Evolutionary conservation across 768 basidiomycete species (phyloP), one percentile per base, ranked within the genome.

Genomic region (Coprinopsis strossmayeri): DNA sequence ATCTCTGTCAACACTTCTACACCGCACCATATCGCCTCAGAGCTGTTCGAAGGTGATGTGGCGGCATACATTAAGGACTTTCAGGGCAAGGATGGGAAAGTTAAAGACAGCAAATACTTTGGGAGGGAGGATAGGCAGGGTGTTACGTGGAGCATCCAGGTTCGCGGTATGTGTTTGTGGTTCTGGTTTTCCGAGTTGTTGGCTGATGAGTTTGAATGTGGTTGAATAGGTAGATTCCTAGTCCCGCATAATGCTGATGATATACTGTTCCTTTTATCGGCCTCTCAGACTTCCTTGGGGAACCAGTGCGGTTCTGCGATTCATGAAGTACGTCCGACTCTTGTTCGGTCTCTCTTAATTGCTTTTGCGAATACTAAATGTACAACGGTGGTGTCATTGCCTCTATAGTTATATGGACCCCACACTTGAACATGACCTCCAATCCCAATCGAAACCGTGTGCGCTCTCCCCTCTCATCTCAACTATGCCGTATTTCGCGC

Each of bases 101-200:
- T 69, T 1, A 65, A 73, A 35, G 69, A 78, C 13, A 78, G 76
- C 34, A 81, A 82, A 34, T 95, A 95, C 63, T 95, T 95, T 58
- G 70, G 72, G 13, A 69, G 79, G 40, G 70, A 73, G 17, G 83
- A 88, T 49, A 74, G 87, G 49, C 76, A 76, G 49, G 82, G 81
- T 4, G 74, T 88, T 39, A 94, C 91, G 15, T 96, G 92, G 90
- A 91, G 88, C 62, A 89, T 96, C 35, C 90, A 92, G 56, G 81
- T 91, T 24, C 84, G 82, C 77, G 92, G 92, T 87, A 46, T 42
- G 76, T 57, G 27, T 37, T 21, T 28, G 13, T 46, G 38, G 27
- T 21, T 25, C 11, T 27, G 45, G 24, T 34, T 21, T 15, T 15
- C 30, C 7, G 9, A 7, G 7, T 45, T 15, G 7, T 15, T 32